These are phyloP conservation scores for Umbilicus rupestris DNA, from an alignment of 164 flowering plant genomes.

Conservation along the genomic window DNA sequence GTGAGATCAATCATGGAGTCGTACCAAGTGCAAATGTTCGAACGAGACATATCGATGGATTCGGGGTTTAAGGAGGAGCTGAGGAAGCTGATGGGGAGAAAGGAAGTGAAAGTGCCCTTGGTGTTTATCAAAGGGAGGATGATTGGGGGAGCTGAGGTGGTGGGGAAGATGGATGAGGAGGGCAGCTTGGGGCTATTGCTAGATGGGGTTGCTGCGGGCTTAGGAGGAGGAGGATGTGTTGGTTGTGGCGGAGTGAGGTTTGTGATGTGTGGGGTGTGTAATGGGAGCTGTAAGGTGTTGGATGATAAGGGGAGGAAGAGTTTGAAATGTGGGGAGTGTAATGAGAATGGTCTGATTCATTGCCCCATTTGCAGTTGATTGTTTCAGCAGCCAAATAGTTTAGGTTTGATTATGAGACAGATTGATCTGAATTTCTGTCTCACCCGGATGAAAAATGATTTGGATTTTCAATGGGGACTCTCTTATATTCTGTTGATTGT, in stretches of 20 bases:
- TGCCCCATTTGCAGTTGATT: slow-evolving; percentile 67
- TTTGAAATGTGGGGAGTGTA: slow-evolving; percentile 69
- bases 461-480: neutral
- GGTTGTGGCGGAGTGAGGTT: slow-evolving; percentile 77
- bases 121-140: slow-evolving; percentile 82
- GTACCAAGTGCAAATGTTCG: slow-evolving; percentile 34
- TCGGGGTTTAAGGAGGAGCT: slow-evolving; percentile 77
- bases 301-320: slow-evolving; percentile 41
- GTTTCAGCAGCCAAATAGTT: neutral
- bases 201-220: slow-evolving; percentile 31
- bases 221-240: slow-evolving; percentile 24
- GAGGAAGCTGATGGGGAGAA: slow-evolving; percentile 45
- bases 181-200: slow-evolving; percentile 49
- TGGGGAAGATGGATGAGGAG: slow-evolving; percentile 75
- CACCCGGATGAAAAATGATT: neutral
- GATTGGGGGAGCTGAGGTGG: slow-evolving; percentile 73
- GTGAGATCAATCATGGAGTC: slow-evolving; percentile 57
- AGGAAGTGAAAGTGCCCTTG: slow-evolving; percentile 60
- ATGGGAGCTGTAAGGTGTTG: slow-evolving; percentile 76
- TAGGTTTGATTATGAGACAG: neutral
- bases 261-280: slow-evolving; percentile 71
- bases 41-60: slow-evolving; percentile 89
- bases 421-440: slow-evolving; percentile 2
- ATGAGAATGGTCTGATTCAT: slow-evolving; percentile 84
- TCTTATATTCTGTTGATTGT: neutral